Conservation (phyloP, 345 rosid species). For the Syzygium oleosum region DNA sequence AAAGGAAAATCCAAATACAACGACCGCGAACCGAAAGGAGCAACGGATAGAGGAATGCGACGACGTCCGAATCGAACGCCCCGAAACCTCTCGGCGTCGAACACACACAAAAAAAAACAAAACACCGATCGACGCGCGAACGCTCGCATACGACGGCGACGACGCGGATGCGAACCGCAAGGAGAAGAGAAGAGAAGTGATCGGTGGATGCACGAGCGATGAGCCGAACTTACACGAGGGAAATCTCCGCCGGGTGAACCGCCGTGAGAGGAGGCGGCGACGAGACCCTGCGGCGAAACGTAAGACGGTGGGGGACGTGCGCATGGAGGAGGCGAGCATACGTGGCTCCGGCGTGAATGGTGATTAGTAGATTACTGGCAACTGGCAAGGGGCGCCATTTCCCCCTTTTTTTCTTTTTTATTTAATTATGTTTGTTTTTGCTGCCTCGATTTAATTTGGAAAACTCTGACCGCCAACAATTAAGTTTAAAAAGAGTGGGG, state of each 20-base stretch:
- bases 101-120: no score
- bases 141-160: neutral
- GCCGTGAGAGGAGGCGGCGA: neutral
- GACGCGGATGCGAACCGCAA: neutral
- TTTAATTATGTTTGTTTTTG: neutral
- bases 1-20: neutral
- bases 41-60: neutral
- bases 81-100: neutral
- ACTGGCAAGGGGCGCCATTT: neutral
- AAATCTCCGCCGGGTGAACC: neutral
- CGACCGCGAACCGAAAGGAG: neutral
- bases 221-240: neutral
- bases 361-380: no score
- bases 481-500: neutral
- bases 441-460: neutral
- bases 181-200: fast-evolving
- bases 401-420: neutral
- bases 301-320: neutral
- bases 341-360: neutral
- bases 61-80: neutral
- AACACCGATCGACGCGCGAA: neutral
- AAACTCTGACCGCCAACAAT: no score
- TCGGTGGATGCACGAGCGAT: neutral
- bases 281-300: neutral
- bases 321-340: neutral